phyloP scores from a whole-genome alignment of 768 basidiomycete genomes.

The Lactarius hengduanensis region DNA sequence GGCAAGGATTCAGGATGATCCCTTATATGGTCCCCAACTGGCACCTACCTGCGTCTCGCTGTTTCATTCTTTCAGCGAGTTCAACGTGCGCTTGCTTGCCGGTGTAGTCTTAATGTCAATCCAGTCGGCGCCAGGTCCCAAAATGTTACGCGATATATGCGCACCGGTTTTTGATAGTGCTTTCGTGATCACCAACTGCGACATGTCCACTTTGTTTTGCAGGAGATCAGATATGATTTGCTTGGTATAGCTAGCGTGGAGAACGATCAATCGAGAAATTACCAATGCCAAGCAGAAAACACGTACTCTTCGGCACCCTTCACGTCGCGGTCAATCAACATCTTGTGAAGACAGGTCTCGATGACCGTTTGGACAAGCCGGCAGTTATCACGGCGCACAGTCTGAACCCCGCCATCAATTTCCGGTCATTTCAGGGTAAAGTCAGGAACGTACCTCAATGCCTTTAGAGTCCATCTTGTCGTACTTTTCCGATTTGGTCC shows the following conservation, averaged over 20 bases:
- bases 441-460: slow-evolving; percentile 70
- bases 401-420: slow-evolving; percentile 48
- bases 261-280: not conserved
- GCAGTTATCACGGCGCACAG: slow-evolving; percentile 97
- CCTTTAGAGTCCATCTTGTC: slow-evolving; percentile 99
- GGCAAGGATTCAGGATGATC: not conserved
- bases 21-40: slow-evolving; percentile 1
- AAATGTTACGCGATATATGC: slow-evolving; percentile 24
- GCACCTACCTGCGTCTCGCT: slow-evolving; percentile 80
- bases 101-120: slow-evolving; percentile 64
- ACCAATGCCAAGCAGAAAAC: not conserved
- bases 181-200: slow-evolving; percentile 98
- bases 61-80: slow-evolving; percentile 91
- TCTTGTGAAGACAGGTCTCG: slow-evolving; percentile 95
- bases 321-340: slow-evolving; percentile 94
- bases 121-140: not conserved
- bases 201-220: slow-evolving; percentile 98
- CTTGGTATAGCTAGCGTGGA: slow-evolving; percentile 73
- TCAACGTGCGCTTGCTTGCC: slow-evolving; percentile 97
- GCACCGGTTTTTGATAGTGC: slow-evolving; percentile 84
- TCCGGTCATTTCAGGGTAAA: not conserved
- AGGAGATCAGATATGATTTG: slow-evolving; percentile 90
- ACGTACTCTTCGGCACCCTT: slow-evolving; percentile 88
- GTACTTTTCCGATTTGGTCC: slow-evolving; percentile 93
- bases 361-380: slow-evolving; percentile 98